phyloP scores from a whole-genome alignment of 768 basidiomycete genomes.

The Lactarius deliciosus region DNA sequence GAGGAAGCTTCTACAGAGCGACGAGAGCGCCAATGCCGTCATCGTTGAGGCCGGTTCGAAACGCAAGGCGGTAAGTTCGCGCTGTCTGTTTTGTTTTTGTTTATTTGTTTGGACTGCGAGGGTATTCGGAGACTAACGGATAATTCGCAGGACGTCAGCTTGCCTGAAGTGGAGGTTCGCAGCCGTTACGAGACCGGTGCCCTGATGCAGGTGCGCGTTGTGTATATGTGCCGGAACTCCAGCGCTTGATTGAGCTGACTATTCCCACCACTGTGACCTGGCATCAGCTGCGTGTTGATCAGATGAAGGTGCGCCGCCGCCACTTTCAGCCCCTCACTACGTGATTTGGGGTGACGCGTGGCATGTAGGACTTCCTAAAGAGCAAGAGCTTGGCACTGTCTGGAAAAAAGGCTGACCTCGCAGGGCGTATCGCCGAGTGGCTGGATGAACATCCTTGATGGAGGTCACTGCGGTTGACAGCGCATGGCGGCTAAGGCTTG shows the following conservation, averaged over 20 bases:
- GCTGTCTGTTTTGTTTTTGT: neutral
- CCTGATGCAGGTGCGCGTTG: conserved; percentile 58
- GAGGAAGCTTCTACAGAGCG: conserved; percentile 61
- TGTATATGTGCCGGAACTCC: conserved; percentile 7
- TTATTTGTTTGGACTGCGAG: neutral
- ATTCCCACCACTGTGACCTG: neutral
- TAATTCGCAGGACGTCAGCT: conserved; percentile 51
- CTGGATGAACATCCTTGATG: conserved; percentile 42
- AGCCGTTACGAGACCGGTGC: conserved; percentile 59
- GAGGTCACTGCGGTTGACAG: neutral
- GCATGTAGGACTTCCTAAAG: conserved; percentile 65
- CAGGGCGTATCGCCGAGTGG: conserved; percentile 67
- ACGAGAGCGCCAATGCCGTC: conserved; percentile 60
- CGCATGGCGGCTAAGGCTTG: neutral
- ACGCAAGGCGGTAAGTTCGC: conserved; percentile 64
- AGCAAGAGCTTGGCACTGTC: conserved; percentile 57
- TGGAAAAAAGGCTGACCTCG: conserved; percentile 72
- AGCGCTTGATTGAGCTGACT: conserved; percentile 16
- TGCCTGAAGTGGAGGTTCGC: conserved; percentile 73
- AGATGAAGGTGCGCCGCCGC: conserved; percentile 61
- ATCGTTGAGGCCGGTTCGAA: conserved; percentile 54
- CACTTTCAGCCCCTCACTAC: conserved; percentile 3
- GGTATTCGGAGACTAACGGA: conserved; percentile 1
- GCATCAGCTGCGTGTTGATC: conserved; percentile 68
- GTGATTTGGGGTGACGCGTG: conserved; percentile 20